Conservation (phyloP, 805 yeast species). For the Peterozyma toletana region DNA sequence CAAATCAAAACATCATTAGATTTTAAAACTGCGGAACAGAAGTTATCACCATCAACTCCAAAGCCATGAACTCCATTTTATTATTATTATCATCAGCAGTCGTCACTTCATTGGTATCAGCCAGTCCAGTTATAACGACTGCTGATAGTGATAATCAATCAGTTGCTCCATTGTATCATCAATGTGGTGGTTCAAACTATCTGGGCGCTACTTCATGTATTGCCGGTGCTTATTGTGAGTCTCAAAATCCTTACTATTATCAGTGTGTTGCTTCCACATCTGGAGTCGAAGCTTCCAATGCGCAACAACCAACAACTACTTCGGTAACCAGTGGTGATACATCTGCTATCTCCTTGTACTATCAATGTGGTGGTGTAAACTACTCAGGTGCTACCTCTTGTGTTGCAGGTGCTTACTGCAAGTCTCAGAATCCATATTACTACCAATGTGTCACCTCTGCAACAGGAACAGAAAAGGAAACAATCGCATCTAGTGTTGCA, state of each 20-base stretch:
- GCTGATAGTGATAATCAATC: not conserved
- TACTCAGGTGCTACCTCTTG: conserved; percentile 15
- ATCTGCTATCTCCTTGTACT: conserved; percentile 8
- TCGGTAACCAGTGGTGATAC: not conserved
- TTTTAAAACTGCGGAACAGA: no score
- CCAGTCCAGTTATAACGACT: conserved; percentile 1
- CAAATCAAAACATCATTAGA: no score
- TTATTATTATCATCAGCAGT: no score
- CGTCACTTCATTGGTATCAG: conserved; percentile 2
- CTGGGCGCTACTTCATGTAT: conserved; percentile 15
- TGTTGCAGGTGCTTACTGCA: conserved; percentile 15
- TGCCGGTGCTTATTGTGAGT: conserved; percentile 14
- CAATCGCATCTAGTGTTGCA: no score
- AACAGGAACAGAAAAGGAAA: not conserved
- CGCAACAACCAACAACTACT: conserved; percentile 1
- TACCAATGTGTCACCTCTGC: conserved; percentile 16
- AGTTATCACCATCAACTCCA: no score
- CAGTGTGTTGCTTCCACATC: conserved; percentile 15
- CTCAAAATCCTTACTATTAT: conserved; percentile 17
- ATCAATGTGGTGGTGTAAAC: conserved; percentile 17
- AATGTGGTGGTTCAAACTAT: conserved; percentile 17
- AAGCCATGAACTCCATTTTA: no score
- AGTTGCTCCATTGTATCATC: conserved; percentile 11
- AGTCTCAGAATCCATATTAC: conserved; percentile 16
- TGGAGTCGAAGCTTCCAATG: no score